A percentile compares a stretch with the other conserved stretches of the same genome.
These are phyloP conservation scores for Cyanidioschyzon merolae DNA, from an alignment of 23 red algal genomes.

Conservation along the genomic window DNA sequence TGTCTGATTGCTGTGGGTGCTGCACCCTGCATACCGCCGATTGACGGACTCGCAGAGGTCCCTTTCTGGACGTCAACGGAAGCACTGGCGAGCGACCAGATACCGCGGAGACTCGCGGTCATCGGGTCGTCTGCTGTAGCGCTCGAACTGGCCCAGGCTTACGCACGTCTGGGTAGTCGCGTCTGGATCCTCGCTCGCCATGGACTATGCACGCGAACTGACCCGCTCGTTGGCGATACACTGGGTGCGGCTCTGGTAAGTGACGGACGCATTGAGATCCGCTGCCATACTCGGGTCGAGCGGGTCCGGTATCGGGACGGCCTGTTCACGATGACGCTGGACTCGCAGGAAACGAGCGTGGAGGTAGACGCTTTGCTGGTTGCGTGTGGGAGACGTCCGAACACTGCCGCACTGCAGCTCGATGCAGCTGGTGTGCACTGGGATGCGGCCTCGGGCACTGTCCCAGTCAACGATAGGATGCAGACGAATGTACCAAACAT, in stretches of 20 bases:
- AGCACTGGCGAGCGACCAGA: conserved; percentile 5
- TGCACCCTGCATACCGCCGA: conserved; percentile 16
- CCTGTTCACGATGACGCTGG: not conserved
- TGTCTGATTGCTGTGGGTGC: conserved; percentile 28
- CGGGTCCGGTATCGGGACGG: not conserved
- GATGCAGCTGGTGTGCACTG: conserved; percentile 3
- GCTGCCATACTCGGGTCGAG: not conserved
- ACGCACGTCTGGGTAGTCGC: conserved; percentile 24
- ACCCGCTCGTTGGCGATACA: conserved; percentile 19
- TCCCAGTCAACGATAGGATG: conserved; percentile 18
- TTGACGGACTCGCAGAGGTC: conserved; percentile 18
- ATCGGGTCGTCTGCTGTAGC: conserved; percentile 22
- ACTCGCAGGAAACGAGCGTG: not conserved
- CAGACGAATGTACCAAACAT: conserved; percentile 17
- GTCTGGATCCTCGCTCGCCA: conserved; percentile 18
- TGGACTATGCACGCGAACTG: conserved; percentile 14
- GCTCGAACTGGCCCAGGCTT: conserved; percentile 24
- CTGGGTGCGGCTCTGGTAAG: not conserved
- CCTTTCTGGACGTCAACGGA: conserved; percentile 30
- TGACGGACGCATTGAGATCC: conserved; percentile 16
- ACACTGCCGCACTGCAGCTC: conserved; percentile 6
- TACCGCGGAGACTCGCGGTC: conserved; percentile 2
- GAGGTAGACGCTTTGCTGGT: conserved; percentile 11
- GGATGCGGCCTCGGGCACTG: not conserved
- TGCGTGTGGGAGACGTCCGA: conserved; percentile 18